These are phyloP conservation scores for Aurifilum marmelostoma DNA, from an alignment of 2,329 filamentous ascomycete species.

Conservation along the genomic window DNA sequence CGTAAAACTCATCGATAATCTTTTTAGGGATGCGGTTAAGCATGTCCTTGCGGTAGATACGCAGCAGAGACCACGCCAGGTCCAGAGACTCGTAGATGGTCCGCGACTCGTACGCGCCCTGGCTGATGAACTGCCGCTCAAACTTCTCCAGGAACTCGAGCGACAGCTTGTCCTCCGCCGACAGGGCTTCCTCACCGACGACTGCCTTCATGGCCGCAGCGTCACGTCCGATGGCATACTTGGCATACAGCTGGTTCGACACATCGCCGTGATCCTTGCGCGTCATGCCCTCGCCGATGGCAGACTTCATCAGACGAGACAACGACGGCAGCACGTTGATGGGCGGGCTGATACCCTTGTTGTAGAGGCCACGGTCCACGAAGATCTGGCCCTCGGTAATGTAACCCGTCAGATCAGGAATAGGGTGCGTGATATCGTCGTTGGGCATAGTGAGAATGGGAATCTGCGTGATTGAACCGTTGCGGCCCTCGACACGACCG, in stretches of 20 bases:
- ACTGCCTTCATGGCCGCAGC: slow-evolving; percentile 99
- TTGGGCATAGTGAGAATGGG: slow-evolving; percentile 99
- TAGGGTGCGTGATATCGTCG: slow-evolving; percentile 99
- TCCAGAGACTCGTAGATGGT: slow-evolving; percentile 93
- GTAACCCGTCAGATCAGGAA: slow-evolving; percentile 97
- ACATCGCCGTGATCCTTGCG: slow-evolving; percentile 97
- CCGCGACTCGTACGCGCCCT: slow-evolving; percentile 90
- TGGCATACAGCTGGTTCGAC: slow-evolving; percentile 98
- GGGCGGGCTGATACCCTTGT: slow-evolving; percentile 97
- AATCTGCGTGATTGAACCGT: slow-evolving; percentile 98
- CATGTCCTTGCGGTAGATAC: slow-evolving; percentile 97
- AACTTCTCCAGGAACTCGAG: slow-evolving; percentile 99
- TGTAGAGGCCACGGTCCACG: slow-evolving; percentile 89
- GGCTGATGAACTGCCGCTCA: slow-evolving; percentile 90
- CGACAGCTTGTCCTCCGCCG: slow-evolving; percentile 94
- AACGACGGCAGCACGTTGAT: slow-evolving; percentile 98
- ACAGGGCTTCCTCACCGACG: slow-evolving; percentile 96
- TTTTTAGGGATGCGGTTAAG: slow-evolving; percentile 93
- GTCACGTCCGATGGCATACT: slow-evolving; percentile 98
- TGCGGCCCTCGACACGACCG: slow-evolving; percentile 93
- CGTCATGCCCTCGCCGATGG: slow-evolving; percentile 96
- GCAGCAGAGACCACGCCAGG: slow-evolving; percentile 91
- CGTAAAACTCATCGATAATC: slow-evolving; percentile 81
- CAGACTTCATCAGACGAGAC: slow-evolving; percentile 99
- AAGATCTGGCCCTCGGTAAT: slow-evolving; percentile 99